These are phyloP conservation scores for Anaeromyces robustus DNA, from an alignment of 192 early-diverging fungal genomes.

Conservation along the genomic window DNA sequence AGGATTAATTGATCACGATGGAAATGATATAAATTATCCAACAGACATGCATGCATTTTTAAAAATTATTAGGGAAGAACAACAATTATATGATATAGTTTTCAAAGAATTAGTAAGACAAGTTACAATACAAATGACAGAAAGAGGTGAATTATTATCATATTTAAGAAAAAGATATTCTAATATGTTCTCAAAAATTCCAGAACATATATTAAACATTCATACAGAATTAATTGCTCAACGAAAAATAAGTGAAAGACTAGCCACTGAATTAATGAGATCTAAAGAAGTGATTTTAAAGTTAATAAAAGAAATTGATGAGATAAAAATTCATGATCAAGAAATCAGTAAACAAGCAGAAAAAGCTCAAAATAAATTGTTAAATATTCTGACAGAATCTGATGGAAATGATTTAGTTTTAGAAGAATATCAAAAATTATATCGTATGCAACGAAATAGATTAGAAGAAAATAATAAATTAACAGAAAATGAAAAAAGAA, in stretches of 20 bases:
- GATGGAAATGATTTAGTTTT: constrained; percentile 38
- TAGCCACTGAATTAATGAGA: constrained; percentile 29
- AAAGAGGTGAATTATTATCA: constrained; percentile 36
- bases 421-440: constrained; percentile 40
- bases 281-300: constrained; percentile 24
- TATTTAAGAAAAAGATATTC: constrained; percentile 36
- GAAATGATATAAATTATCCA: constrained; percentile 15
- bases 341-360: constrained; percentile 31
- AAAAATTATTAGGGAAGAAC: constrained; percentile 33
- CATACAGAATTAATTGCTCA: constrained; percentile 40
- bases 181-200: constrained; percentile 41
- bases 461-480: constrained; percentile 28
- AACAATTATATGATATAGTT: constrained; percentile 42
- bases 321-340: constrained; percentile 31
- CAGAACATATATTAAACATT: constrained; percentile 29
- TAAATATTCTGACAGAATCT: constrained; percentile 26
- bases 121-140: constrained; percentile 41
- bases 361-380: constrained; percentile 32
- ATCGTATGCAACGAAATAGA: constrained; percentile 35
- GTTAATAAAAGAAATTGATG: constrained; percentile 23
- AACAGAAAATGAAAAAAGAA: constrained; percentile 32
- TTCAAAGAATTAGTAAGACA: constrained; percentile 37
- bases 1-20: constrained; percentile 20
- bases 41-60: constrained; percentile 45
- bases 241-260: constrained; percentile 27